These are phyloP conservation scores for Akanthomyces dipterigenus DNA, from an alignment of 2,329 filamentous ascomycete species.

Conservation along the genomic window DNA sequence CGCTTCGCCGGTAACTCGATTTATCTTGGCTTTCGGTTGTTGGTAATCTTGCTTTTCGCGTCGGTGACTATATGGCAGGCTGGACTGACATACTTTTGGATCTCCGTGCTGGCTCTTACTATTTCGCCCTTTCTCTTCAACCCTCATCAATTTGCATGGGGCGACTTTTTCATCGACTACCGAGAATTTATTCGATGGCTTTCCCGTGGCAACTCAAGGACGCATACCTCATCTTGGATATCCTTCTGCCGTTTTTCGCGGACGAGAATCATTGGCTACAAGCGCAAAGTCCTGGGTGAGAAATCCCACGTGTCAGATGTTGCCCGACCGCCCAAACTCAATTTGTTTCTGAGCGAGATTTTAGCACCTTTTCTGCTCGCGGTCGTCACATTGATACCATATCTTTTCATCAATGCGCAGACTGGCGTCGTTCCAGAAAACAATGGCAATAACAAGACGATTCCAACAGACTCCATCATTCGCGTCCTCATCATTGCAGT, in stretches of 20 bases:
- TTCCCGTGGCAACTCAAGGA: constrained; percentile 91
- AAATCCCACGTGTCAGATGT: constrained; percentile 84
- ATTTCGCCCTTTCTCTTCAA: constrained; percentile 66
- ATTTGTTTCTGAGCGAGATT: constrained; percentile 90
- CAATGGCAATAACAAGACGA: constrained; percentile 28
- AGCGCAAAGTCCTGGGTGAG: constrained; percentile 88
- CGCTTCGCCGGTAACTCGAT: constrained; percentile 95
- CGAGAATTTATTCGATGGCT: constrained; percentile 96
- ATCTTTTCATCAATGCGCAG: constrained; percentile 93
- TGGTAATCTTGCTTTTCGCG: constrained; percentile 96
- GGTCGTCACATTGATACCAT: constrained; percentile 76
- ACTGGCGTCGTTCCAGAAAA: constrained; percentile 61
- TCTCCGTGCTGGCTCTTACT: constrained; percentile 79
- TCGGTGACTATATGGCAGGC: constrained; percentile 88
- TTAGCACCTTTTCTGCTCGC: constrained; percentile 77
- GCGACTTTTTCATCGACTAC: constrained; percentile 97
- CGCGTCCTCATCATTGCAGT: constrained; percentile 77
- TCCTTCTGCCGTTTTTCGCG: constrained; percentile 91
- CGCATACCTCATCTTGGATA: constrained; percentile 95
- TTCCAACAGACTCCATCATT: constrained; percentile 63
- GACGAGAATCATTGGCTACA: constrained; percentile 94
- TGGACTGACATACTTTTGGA: constrained; percentile 91
- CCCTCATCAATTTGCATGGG: too few species aligned
- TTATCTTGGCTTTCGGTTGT: constrained; percentile 79
- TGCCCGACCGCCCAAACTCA: constrained; percentile 43